phyloP scores from a whole-genome alignment of 2,329 filamentous ascomycete species.

The Claviceps maximensis region DNA sequence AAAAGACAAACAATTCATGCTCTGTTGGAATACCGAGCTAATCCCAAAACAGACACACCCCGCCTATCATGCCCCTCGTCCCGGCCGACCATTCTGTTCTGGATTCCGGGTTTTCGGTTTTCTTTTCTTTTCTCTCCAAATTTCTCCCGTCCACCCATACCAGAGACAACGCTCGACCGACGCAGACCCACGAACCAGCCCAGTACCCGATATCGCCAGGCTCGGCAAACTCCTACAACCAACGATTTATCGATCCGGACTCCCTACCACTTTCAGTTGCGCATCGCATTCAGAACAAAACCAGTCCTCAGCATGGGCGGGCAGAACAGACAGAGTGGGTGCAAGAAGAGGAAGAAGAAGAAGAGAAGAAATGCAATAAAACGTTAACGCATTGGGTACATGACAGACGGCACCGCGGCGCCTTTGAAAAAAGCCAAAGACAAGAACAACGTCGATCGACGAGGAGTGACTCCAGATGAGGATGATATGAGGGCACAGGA shows the following conservation, averaged over 20 bases:
- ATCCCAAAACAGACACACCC: conserved; percentile 3
- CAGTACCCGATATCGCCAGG: neutral
- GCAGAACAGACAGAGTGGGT: conserved; percentile 25
- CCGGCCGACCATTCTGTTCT: neutral
- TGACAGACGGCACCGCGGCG: conserved; percentile 68
- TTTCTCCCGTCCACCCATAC: neutral
- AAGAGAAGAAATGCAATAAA: neutral
- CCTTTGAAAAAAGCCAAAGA: conserved; percentile 72
- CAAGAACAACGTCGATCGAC: conserved; percentile 38
- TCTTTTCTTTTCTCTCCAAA: neutral
- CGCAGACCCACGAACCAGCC: neutral
- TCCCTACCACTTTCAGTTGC: neutral
- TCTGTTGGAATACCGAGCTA: no score
- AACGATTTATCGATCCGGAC: neutral
- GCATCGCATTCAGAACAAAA: neutral
- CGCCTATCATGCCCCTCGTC: neutral
- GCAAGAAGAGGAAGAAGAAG: neutral
- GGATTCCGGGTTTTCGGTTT: neutral
- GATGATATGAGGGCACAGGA: neutral
- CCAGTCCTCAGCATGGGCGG: conserved; percentile 22
- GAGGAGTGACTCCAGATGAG: neutral
- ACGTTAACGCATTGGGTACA: neutral
- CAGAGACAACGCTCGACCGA: neutral
- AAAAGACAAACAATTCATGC: no score
- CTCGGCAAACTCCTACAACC: neutral